These are phyloP conservation scores for Skeletonema tropicum DNA, from an alignment of 108 stramenopile species.

Conservation along the genomic window DNA sequence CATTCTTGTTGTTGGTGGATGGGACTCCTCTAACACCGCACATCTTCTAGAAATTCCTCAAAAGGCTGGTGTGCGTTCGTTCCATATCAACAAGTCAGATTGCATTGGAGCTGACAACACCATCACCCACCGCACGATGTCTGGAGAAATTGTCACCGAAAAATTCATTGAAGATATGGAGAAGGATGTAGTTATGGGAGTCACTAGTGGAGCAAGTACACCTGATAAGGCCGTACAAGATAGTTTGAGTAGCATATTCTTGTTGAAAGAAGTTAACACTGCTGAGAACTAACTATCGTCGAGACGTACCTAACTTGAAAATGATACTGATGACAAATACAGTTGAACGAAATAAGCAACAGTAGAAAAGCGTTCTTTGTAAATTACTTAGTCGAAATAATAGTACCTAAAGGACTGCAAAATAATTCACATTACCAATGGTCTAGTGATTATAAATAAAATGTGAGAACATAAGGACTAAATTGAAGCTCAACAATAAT, in stretches of 20 bases:
- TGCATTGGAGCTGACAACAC: slow-evolving; percentile 90
- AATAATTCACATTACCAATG: too few relatives aligned
- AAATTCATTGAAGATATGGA: slow-evolving; percentile 67
- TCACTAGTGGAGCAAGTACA: slow-evolving; percentile 97
- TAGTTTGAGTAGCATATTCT: slow-evolving; percentile 82
- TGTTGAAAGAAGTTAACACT: slow-evolving; percentile 73
- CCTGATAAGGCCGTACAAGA: slow-evolving; percentile 91
- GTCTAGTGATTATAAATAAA: too few relatives aligned
- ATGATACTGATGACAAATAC: not conserved
- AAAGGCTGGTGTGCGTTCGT: slow-evolving; percentile 82
- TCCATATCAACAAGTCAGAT: slow-evolving; percentile 93
- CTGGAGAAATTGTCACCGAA: slow-evolving; percentile 88
- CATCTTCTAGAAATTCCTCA: slow-evolving; percentile 94
- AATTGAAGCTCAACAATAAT: too few relatives aligned
- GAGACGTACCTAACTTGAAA: not conserved
- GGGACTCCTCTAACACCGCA: slow-evolving; percentile 97
- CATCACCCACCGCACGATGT: slow-evolving; percentile 83
- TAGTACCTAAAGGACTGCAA: not conserved
- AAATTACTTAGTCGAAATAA: slow-evolving; percentile 9
- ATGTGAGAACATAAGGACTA: too few relatives aligned
- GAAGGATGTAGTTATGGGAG: slow-evolving; percentile 87
- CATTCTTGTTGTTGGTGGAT: slow-evolving; percentile 96
- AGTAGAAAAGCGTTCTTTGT: not conserved
- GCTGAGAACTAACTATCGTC: slow-evolving; percentile 2
- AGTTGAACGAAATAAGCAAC: not conserved